phyloP scores from a whole-genome alignment of 129 eudicot genomes.

The Lactuca saligna region DNA sequence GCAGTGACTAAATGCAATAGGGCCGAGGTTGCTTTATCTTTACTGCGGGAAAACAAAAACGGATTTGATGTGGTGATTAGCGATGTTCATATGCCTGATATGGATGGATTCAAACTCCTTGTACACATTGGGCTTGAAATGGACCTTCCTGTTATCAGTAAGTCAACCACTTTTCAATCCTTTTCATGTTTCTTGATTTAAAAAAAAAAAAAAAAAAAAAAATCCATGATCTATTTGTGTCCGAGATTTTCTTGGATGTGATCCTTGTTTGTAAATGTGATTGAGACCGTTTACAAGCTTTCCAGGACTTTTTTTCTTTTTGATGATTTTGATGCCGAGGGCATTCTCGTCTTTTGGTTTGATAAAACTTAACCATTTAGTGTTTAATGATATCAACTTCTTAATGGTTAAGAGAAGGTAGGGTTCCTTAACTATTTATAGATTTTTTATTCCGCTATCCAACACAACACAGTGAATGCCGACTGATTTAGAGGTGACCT shows the following conservation, averaged over 20 bases:
- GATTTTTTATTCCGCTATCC: too few relatives aligned
- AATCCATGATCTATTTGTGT: constrained; percentile 4
- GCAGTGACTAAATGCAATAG: constrained; percentile 74
- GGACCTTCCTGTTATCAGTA: constrained; percentile 93
- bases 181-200: constrained; percentile 7
- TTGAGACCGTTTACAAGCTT: background rate
- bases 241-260: background rate
- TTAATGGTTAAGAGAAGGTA: too few relatives aligned
- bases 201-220: background rate
- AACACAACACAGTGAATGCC: too few relatives aligned
- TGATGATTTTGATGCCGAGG: too few relatives aligned
- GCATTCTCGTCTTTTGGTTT: too few relatives aligned
- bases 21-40: constrained; percentile 64
- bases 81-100: constrained; percentile 98
- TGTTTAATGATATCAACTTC: too few relatives aligned
- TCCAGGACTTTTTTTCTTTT: too few relatives aligned
- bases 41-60: constrained; percentile 54
- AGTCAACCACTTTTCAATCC: constrained; percentile 27
- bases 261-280: background rate
- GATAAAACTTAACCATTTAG: too few relatives aligned
- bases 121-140: constrained; percentile 81
- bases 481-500: too few relatives aligned
- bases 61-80: constrained; percentile 73
- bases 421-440: too few relatives aligned
- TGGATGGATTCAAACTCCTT: constrained; percentile 87